A percentile compares a stretch with the other conserved stretches of the same genome.
These are phyloP conservation scores for Fonsecaea erecta DNA, from an alignment of 2,329 filamentous ascomycete genomes.

Conservation along the genomic window DNA sequence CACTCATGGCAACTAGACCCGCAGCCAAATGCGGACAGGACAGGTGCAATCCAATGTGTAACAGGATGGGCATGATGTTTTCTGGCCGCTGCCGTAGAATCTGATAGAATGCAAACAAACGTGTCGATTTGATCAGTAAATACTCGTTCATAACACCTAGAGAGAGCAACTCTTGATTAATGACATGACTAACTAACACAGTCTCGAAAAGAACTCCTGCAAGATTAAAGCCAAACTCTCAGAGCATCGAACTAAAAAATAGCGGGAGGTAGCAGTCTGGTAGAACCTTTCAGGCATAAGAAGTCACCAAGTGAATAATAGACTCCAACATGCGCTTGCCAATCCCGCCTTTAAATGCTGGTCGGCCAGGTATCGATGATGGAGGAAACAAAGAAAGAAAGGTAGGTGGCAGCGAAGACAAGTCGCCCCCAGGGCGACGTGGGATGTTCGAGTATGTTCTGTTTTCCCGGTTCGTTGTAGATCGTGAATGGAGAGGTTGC, in stretches of 20 bases:
- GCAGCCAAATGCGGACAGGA: neutral
- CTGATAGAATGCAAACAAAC: neutral
- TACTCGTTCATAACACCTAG: neutral
- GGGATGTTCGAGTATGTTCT: neutral
- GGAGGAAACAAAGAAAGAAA: neutral
- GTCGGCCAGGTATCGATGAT: neutral
- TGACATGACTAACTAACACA: neutral
- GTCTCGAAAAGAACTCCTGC: neutral
- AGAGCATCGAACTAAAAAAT: neutral
- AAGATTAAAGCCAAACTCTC: neutral
- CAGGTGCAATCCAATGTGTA: neutral
- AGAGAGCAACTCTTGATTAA: neutral
- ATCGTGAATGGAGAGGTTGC: neutral
- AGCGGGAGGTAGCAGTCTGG: neutral
- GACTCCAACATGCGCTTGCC: neutral
- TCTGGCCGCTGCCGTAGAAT: neutral
- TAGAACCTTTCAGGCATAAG: neutral
- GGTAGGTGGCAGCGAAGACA: neutral
- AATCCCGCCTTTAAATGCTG: neutral
- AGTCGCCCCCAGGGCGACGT: neutral
- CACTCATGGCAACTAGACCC: neutral
- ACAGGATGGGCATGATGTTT: neutral
- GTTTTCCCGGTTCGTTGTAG: neutral
- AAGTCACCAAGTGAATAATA: neutral
- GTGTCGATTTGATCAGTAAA: neutral